Evolutionary conservation across 2,329 filamentous ascomycete genomes (phyloP).

Genomic region (Microsporum ferrugineum): DNA sequence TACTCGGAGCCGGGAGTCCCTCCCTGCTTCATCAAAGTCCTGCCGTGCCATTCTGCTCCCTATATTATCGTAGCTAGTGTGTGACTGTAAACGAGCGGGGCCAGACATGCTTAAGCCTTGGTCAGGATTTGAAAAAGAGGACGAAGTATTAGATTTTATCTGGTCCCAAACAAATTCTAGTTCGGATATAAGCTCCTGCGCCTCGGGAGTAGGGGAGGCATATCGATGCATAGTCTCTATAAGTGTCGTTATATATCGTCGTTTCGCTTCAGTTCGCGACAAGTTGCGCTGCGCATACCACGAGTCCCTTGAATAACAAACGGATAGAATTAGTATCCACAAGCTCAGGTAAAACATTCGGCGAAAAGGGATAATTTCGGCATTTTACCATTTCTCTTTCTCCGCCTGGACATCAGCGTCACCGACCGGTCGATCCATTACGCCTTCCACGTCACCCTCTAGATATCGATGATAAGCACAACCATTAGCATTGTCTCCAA

Average conservation of each 20-base stretch:
- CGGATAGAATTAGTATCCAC: not conserved
- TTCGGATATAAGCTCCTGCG: constrained; percentile 76
- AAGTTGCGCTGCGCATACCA: constrained; percentile 83
- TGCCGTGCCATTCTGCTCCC: constrained; percentile 25
- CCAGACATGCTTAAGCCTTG: constrained; percentile 22
- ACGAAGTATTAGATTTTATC: constrained; percentile 72
- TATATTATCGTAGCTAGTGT: constrained; percentile 27
- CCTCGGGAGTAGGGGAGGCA: constrained; percentile 69
- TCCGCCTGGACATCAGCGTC: constrained; percentile 43
- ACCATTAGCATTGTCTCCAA: constrained; percentile 13
- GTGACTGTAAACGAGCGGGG: constrained; percentile 22
- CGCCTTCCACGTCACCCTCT: constrained; percentile 89
- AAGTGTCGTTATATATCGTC: constrained; percentile 81
- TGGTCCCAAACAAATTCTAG: constrained; percentile 99
- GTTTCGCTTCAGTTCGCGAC: constrained; percentile 82
- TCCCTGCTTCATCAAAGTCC: constrained; percentile 31
- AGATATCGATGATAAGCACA: constrained; percentile 6
- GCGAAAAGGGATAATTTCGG: not conserved
- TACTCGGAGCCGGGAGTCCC: constrained; percentile 53
- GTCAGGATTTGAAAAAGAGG: constrained; percentile 39
- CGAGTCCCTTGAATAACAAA: constrained; percentile 56
- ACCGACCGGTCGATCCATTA: constrained; percentile 69
- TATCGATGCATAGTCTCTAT: constrained; percentile 97
- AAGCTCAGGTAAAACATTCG: not conserved
- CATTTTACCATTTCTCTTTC: constrained; percentile 53